Evolutionary conservation across 2,329 filamentous ascomycete species (phyloP).

Genomic region (Apiospora arundinis): DNA sequence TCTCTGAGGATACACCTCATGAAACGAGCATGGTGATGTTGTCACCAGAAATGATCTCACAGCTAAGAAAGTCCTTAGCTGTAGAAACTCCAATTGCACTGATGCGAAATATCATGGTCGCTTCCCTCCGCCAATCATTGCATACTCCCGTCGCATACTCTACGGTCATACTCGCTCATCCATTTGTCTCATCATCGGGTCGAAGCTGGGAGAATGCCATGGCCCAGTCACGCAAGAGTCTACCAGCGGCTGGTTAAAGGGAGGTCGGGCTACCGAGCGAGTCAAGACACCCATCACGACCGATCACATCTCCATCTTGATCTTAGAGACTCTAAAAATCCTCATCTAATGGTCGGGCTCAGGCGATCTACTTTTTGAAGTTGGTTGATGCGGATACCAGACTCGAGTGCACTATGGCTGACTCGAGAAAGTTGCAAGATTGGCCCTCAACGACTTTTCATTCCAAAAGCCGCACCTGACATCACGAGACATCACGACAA

Average conservation of each 20-base stretch:
- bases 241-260: background rate
- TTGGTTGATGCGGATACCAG: background rate
- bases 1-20: background rate
- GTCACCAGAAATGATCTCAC: background rate
- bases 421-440: conserved; percentile 1
- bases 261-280: background rate
- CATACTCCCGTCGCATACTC: background rate
- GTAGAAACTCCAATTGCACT: background rate
- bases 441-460: background rate
- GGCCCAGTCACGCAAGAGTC: background rate
- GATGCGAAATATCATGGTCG: background rate
- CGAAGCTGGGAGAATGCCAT: too few species aligned
- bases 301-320: background rate
- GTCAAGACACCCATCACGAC: background rate
- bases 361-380: background rate
- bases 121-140: background rate
- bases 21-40: background rate
- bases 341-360: background rate
- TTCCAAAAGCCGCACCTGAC: background rate
- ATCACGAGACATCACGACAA: too few species aligned
- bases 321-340: background rate
- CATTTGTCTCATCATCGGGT: background rate
- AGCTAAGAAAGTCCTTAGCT: background rate
- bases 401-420: background rate
- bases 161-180: background rate